phyloP scores from a whole-genome alignment of 2,329 filamentous ascomycete genomes.

The Ophiostoma ips region DNA sequence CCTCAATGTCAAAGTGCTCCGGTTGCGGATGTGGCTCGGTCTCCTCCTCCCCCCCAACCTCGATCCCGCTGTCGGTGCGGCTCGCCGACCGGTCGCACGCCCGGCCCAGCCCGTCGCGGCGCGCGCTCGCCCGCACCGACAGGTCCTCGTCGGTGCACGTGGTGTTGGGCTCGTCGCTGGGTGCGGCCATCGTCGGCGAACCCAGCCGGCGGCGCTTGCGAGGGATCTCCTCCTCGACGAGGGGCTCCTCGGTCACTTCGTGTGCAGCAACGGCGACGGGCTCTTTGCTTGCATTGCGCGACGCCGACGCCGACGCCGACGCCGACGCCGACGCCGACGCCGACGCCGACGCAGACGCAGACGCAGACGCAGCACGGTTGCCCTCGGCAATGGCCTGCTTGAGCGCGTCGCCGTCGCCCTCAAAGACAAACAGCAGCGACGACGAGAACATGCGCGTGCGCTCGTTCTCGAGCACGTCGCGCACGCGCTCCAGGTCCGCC shows the following conservation, averaged over 20 bases:
- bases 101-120: conserved; percentile 10
- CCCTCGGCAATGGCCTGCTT: conserved; percentile 37
- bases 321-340: too few species aligned
- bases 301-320: too few species aligned
- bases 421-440: conserved; percentile 49
- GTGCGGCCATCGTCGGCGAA: not conserved
- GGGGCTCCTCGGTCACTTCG: not conserved
- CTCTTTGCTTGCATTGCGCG: too few species aligned
- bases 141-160: too few species aligned
- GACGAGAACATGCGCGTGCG: conserved; percentile 52
- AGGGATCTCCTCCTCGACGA: not conserved
- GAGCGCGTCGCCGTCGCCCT: conserved; percentile 45
- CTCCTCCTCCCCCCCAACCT: conserved; percentile 30
- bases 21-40: conserved; percentile 31
- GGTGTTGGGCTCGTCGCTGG: not conserved
- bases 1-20: conserved; percentile 29
- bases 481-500: conserved; percentile 36
- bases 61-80: conserved; percentile 43
- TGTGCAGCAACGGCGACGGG: not conserved
- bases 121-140: not conserved
- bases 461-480: conserved; percentile 37
- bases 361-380: conserved; percentile 21
- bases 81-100: conserved; percentile 22
- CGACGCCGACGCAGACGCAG: not conserved
- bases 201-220: conserved; percentile 26